Conservation (phyloP, 441 rosid species). For the Pelargonium myrrhifolium region DNA sequence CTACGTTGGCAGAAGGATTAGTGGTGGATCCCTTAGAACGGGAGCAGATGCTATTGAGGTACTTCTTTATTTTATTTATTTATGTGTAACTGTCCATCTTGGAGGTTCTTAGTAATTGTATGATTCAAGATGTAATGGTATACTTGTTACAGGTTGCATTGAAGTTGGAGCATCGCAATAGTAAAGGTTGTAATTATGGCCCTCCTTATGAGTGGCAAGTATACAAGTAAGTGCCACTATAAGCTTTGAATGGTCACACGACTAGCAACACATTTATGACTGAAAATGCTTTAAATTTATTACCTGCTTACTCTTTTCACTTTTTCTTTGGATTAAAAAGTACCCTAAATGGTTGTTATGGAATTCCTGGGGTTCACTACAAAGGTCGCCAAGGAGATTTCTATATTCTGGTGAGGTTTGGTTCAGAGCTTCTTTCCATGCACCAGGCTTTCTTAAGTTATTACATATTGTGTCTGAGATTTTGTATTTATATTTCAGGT, state of each 20-base stretch:
- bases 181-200: constrained; percentile 91
- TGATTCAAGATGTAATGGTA: constrained; percentile 1
- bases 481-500: constrained; percentile 43
- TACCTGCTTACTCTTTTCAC: constrained; percentile 1
- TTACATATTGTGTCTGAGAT: not conserved
- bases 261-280: not conserved
- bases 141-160: constrained; percentile 57
- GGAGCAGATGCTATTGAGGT: constrained; percentile 58
- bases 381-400: constrained; percentile 92
- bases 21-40: constrained; percentile 33
- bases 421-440: not conserved
- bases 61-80: not conserved
- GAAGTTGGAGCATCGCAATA: constrained; percentile 82
- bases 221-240: constrained; percentile 55
- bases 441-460: not conserved
- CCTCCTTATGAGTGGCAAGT: constrained; percentile 98
- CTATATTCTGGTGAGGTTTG: constrained; percentile 70
- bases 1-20: constrained; percentile 44
- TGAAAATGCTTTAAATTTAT: not conserved
- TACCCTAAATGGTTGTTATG: constrained; percentile 89
- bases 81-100: not conserved
- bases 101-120: not conserved
- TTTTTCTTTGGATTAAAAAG: constrained; percentile 27
- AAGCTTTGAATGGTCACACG: not conserved
- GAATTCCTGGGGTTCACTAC: constrained; percentile 83